Conservation (phyloP, 2,329 filamentous ascomycete species). For the Colletotrichum kahawae region DNA sequence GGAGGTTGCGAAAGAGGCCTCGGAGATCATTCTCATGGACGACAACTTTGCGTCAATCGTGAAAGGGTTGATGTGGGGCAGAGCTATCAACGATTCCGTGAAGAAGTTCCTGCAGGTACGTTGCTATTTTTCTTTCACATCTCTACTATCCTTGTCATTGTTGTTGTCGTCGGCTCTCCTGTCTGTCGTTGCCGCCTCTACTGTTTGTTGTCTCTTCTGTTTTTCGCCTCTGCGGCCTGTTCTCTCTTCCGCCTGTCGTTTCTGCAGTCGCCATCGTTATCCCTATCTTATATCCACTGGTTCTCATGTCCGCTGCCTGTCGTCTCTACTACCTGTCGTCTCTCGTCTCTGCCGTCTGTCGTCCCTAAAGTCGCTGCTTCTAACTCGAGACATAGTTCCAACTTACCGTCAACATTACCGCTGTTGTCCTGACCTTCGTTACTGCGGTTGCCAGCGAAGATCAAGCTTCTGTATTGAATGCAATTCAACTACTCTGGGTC, state of each 20-base stretch:
- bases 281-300: too few species aligned
- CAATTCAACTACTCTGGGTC: slow-evolving; percentile 67
- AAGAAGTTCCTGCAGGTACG: slow-evolving; percentile 66
- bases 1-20: slow-evolving; percentile 67
- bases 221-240: too few species aligned
- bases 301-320: neutral
- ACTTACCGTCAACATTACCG: slow-evolving; percentile 69
- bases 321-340: slow-evolving; percentile 60
- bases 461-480: slow-evolving; percentile 59
- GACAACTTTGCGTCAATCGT: slow-evolving; percentile 69
- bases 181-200: too few species aligned
- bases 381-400: slow-evolving; percentile 43
- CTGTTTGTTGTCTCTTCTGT: too few species aligned
- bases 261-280: too few species aligned
- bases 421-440: slow-evolving; percentile 63
- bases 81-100: slow-evolving; percentile 67
- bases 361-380: slow-evolving; percentile 28
- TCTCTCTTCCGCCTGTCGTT: too few species aligned
- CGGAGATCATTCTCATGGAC: slow-evolving; percentile 66
- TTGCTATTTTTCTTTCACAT: neutral
- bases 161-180: neutral
- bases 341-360: neutral
- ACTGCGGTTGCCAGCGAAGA: slow-evolving; percentile 61
- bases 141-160: neutral
- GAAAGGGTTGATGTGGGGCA: slow-evolving; percentile 66